Base-by-base conservation (phyloP, 2,329 filamentous ascomycete genomes). In the Phyllosticta citriasiana region DNA sequence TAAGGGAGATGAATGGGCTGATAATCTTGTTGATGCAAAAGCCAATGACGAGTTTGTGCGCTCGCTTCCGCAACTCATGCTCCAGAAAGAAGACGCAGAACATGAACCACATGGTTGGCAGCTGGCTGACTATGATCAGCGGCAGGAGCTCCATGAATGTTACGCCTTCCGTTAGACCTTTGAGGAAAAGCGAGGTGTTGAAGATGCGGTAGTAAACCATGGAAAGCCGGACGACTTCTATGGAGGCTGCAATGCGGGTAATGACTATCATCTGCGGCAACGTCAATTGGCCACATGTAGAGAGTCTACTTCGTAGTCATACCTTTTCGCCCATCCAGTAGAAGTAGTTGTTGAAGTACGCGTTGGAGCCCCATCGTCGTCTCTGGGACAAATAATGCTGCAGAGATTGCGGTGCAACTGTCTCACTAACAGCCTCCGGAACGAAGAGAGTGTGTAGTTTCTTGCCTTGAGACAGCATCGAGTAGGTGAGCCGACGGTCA, bases 281-380 rank as follows among this genome's bases (percentile, higher is more conserved):
- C 4, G 40, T 47, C 16, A 47, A 16, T 47, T n/a, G 40, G 16
- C 14, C 2, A n/a, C 40, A 6, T 47, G 27, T 71, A 4, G 14
- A 4, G 14, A 7, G 4, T 47, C 4, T n/a, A 4, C 7, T 16
- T n/a, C 0, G 2, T 16, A 16, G 7, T n/a, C 40, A 4, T n/a
- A n/a, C 40, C 40, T 54, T 70, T 51, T 71, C 67, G 14, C 71
- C 71, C 4, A 63, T 65, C 1, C 69, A 63, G 35, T 73, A 73
- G 47, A 71, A 73, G 54, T 70, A 73, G 52, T 73, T 73, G 67
- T 73, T 73, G 62, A 72, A 73, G 60, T 73, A 73, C 4, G 71
- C 71, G 14, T 73, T 73, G 2, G 69, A 71, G 2, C 71, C 71
- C 71, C 71, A 73, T 7, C 71, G 65, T 4, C 71, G 69, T 1